Percentiles rank a stretch among this genome's conserved stretches.
Conservation (phyloP, 108 stramenopile species). For the Cyclotella atomus region DNA sequence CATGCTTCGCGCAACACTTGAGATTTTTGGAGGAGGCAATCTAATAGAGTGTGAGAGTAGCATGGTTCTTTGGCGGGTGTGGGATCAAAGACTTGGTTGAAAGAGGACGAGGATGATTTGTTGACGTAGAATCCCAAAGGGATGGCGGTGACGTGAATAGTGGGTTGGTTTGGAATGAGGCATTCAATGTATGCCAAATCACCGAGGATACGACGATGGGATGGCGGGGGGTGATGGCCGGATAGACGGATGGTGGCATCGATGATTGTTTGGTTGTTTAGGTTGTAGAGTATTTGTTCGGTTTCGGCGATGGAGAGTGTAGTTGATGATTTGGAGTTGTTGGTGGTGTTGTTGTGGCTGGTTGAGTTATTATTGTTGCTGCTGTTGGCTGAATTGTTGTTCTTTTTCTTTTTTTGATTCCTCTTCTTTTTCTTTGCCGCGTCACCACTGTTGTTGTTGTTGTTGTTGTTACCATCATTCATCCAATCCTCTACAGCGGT, state of each 20-base stretch:
- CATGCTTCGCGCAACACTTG: constrained; percentile 52
- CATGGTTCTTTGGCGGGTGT: constrained; percentile 74
- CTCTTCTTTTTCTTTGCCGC: constrained; percentile 53
- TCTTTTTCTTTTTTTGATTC: constrained; percentile 14
- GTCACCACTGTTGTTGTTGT: constrained; percentile 57
- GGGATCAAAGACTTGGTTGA: constrained; percentile 77
- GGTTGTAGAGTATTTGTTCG: constrained; percentile 53
- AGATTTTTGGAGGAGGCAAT: constrained; percentile 75
- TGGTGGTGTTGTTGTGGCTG: not conserved
- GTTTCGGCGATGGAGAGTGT: constrained; percentile 30
- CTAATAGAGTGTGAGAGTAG: constrained; percentile 77
- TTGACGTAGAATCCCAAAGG: constrained; percentile 93
- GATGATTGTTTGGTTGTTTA: constrained; percentile 58
- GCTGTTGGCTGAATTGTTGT: constrained; percentile 5
- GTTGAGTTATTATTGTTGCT: not conserved
- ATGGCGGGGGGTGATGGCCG: constrained; percentile 92
- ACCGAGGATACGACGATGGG: constrained; percentile 79
- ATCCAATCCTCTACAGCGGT: not conserved
- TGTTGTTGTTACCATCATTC: constrained; percentile 22
- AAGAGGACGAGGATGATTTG: constrained; percentile 33
- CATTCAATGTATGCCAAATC: constrained; percentile 96
- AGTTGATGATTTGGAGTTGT: not conserved
- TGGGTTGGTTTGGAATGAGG: constrained; percentile 36
- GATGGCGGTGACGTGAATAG: constrained; percentile 82
- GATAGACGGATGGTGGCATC: constrained; percentile 61